Evolutionary conservation across 1,139 yeast species (phyloP), one percentile per base, ranked within the genome.

Genomic region (Pneumocystis jirovecii): DNA sequence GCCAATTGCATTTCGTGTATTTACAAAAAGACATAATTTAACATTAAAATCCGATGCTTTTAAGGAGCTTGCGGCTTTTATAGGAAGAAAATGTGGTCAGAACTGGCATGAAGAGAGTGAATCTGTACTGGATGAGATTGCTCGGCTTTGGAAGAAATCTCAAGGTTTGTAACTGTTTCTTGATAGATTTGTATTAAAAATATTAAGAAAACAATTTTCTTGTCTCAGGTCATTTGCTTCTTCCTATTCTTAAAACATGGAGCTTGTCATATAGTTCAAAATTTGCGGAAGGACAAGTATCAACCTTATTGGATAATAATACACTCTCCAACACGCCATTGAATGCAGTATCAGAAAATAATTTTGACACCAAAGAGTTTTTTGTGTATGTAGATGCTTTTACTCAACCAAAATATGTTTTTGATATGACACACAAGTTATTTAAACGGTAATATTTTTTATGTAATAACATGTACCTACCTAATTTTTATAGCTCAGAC

Each of bases 21-120:
- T 93, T 25, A 89, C 97, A 2, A 93, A 90, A 75, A 93, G 93
- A 73, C 93, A 90, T 74, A 97, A 97, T 0, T 80, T 93, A 35
- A 91, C 91, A 73, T 82, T 93, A 69, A 90, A 93, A 72, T 85
- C 96, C 0, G 86, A 88, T 68, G 97, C 97, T 0, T 78, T 93
- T 31, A 81, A 80, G 62, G 81, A 82, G 0, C 77, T 95, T 63
- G 89, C 97, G 0, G 85, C 84, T 29, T 82, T 82, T 66, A 80
- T 93, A 57, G 93, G 97, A 7, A 79, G 79, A 62, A 81, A 82
- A 64, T 91, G 85, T 75, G 97, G 98, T 2, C 82, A 82, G 12
- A 91, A 89, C 62, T 93, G 98, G 98, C 82, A 86, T 71, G 83
- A 83, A 0, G 81, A 81, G 64, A 81, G 95, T 0, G 85, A 86